Conservation (phyloP, 139 green algal genomes). For the Tetradesmus lagerheimii region DNA sequence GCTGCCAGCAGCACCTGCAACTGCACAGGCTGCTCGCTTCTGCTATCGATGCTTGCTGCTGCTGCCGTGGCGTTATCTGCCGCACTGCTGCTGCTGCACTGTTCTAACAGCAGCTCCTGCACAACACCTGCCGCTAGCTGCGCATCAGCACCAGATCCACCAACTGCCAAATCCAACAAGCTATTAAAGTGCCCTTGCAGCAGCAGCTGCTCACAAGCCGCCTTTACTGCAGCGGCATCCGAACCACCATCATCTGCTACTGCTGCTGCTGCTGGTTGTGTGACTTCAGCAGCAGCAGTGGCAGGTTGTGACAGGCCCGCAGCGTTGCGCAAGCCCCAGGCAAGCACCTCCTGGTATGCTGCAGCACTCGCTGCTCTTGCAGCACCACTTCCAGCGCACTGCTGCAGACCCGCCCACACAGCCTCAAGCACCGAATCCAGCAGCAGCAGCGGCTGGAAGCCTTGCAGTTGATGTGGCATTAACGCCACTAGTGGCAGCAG, state of each 20-base stretch:
- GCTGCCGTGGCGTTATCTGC: background rate
- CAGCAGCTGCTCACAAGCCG: slow-evolving; percentile 27
- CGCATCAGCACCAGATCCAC: background rate
- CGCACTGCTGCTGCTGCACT: slow-evolving; percentile 28
- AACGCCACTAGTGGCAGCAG: slow-evolving; percentile 76
- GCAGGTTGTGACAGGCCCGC: background rate
- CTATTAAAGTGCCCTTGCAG: background rate
- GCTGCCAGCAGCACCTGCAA: slow-evolving; percentile 14
- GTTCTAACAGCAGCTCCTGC: background rate
- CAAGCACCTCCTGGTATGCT: slow-evolving; percentile 63
- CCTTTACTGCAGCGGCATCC: background rate
- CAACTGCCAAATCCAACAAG: background rate
- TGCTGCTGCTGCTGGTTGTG: slow-evolving; percentile 22
- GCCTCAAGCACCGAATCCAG: slow-evolving; percentile 10
- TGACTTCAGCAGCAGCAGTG: background rate
- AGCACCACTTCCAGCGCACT: background rate
- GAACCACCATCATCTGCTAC: background rate
- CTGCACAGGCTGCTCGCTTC: slow-evolving; percentile 11
- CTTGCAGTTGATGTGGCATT: slow-evolving; percentile 56
- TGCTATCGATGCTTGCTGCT: background rate
- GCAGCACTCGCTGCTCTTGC: slow-evolving; percentile 41
- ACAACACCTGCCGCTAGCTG: background rate
- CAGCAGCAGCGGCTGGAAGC: slow-evolving; percentile 24
- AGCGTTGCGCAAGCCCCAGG: slow-evolving; percentile 51
- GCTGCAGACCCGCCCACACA: slow-evolving; percentile 17